A percentile compares a stretch with the other conserved stretches of the same genome.
Evolutionary conservation across 2,329 filamentous ascomycete species (phyloP).

Genomic region (Colletotrichum zoysiae): DNA sequence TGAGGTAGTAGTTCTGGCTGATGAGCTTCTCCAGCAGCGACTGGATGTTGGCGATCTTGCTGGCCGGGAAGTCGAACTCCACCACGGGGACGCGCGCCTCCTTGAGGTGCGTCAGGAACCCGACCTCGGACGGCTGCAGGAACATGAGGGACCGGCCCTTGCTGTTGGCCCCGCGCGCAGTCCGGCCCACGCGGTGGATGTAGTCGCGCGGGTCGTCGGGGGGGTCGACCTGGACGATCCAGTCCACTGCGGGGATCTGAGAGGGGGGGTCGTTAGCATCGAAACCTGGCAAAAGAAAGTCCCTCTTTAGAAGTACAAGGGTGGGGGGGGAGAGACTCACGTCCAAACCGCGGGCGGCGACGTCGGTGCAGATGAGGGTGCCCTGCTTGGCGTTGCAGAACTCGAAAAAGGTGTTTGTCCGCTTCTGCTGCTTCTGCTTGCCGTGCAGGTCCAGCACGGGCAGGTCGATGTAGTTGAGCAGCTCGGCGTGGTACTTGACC

Average conservation of each 20-base stretch:
- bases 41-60: slow-evolving; percentile 92
- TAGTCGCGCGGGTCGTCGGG: slow-evolving; percentile 92
- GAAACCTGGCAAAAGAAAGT: neutral
- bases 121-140: slow-evolving; percentile 90
- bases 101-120: slow-evolving; percentile 92
- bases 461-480: slow-evolving; percentile 97
- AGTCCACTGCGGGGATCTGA: slow-evolving; percentile 75
- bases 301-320: neutral
- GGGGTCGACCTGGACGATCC: slow-evolving; percentile 96
- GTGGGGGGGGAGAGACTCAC: slow-evolving; percentile 61
- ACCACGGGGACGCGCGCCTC: slow-evolving; percentile 92
- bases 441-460: slow-evolving; percentile 89
- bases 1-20: slow-evolving; percentile 94
- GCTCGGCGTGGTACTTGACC: slow-evolving; percentile 94
- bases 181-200: slow-evolving; percentile 96
- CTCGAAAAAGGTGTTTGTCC: slow-evolving; percentile 99
- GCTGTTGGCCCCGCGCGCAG: slow-evolving; percentile 84
- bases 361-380: slow-evolving; percentile 94
- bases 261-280: neutral
- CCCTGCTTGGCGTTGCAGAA: slow-evolving; percentile 84
- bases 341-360: slow-evolving; percentile 93
- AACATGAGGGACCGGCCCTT: slow-evolving; percentile 94
- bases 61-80: slow-evolving; percentile 93
- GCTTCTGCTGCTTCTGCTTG: slow-evolving; percentile 98
- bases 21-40: slow-evolving; percentile 95